Evolutionary conservation across 345 rosid genomes (phyloP).

Genomic region (Triadica sebifera): DNA sequence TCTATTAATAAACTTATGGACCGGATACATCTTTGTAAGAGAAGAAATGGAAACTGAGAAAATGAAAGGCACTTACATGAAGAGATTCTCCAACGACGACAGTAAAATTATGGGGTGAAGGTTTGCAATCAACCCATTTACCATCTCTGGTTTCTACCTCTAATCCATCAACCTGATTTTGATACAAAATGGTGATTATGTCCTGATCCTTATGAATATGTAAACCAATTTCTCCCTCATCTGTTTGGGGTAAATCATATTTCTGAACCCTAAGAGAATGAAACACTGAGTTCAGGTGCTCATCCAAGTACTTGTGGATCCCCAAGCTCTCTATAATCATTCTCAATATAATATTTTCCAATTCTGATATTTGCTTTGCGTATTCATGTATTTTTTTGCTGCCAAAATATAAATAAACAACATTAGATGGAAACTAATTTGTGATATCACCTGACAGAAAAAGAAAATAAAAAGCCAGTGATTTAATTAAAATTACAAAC

Average conservation of each 20-base stretch:
- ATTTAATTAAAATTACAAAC: background rate
- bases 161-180: slow-evolving; percentile 49
- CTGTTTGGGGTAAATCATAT: slow-evolving; percentile 27
- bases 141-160: slow-evolving; percentile 44
- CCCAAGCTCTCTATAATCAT: slow-evolving; percentile 61
- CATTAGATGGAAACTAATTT: background rate
- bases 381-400: slow-evolving; percentile 31
- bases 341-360: slow-evolving; percentile 38
- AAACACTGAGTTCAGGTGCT: slow-evolving; percentile 32
- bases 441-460: no score
- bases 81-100: slow-evolving; percentile 38
- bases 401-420: background rate
- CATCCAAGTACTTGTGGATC: slow-evolving; percentile 33
- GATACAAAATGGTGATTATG: slow-evolving; percentile 55
- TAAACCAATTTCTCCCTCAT: slow-evolving; percentile 21
- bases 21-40: no score
- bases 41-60: background rate
- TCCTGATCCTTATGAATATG: slow-evolving; percentile 55
- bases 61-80: slow-evolving; percentile 18
- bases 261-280: slow-evolving; percentile 47
- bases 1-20: no score
- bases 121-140: slow-evolving; percentile 29
- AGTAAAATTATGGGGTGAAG: slow-evolving; percentile 27
- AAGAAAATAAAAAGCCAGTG: background rate
- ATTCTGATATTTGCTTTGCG: slow-evolving; percentile 36